Base-by-base conservation (phyloP, 768 basidiomycete genomes). In the Calocera viscosa region DNA sequence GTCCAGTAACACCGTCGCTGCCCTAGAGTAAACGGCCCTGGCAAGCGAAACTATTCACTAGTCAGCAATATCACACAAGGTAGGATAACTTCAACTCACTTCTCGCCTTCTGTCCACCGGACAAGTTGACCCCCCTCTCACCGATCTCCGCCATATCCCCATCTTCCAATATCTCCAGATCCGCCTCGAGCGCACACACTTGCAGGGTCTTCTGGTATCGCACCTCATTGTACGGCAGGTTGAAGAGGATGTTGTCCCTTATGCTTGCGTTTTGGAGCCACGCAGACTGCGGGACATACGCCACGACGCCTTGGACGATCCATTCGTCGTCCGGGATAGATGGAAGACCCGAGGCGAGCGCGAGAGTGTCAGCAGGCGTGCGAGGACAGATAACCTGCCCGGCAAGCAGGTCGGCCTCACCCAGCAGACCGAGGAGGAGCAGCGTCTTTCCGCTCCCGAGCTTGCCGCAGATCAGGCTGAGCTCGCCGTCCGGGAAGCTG, bases 111-210 rank as follows among this genome's bases (percentile, higher is more conserved):
- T 73, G 71, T 1, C 72, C 72, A 53, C 70, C 70, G 11, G 67
- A 68, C 49, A 63, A 26, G 69, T 70, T 76, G 72, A 90, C 90
- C 28, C 90, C 90, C 34, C 89, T 86, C 78, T 92, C 90, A 22
- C 90, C 90, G 66, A 92, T 91, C 75, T 93, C 91, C 0, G 90
- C 85, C 70, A 89, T 86, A 70, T 93, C 91, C 0, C 91, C 90
- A 71, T 93, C 91, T 73, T 93, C 91, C 17, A 94, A 78, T 66
- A 93, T 91, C 64, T 85, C 83, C 35, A 94, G 79, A 72, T 94
- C 91, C 66, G 80, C 83, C 24, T 86, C 77, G 24, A 94, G 79
- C 0, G 90, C 89, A 68, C 84, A 85, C 26, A 85, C 89, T 75
- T 90, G 86, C 5, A 95, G 77, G 7, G 91, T 92, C 70, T 82